Conservation (phyloP, 2,329 filamentous ascomycete genomes). For the Aspergillus brasiliensis region DNA sequence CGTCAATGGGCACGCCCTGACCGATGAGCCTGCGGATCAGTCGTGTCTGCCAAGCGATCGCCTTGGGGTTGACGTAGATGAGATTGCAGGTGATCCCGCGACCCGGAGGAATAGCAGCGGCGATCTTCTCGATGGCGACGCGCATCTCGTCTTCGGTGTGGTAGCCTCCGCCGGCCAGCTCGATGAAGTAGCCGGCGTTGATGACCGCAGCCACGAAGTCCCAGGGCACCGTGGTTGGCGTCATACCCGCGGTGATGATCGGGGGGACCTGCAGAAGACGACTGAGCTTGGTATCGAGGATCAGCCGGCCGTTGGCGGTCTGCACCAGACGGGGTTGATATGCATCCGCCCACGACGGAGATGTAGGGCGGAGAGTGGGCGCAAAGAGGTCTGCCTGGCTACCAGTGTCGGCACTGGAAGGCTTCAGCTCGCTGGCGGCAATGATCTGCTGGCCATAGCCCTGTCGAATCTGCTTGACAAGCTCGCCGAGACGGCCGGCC, state of each 20-base stretch:
- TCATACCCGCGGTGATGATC: neutral
- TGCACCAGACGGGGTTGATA: neutral
- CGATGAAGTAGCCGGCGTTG: neutral
- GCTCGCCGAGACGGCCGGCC: neutral
- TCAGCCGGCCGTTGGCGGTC: neutral
- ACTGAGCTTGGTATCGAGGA: neutral
- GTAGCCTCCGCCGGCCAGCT: neutral
- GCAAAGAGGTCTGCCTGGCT: neutral
- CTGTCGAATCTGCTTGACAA: neutral
- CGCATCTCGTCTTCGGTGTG: neutral
- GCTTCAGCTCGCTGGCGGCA: neutral
- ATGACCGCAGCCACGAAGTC: neutral
- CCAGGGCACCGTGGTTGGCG: neutral
- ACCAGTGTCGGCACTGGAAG: neutral
- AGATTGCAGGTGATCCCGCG: neutral
- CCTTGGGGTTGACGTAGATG: neutral
- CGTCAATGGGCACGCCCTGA: neutral
- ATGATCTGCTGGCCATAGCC: neutral
- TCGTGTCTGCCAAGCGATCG: neutral
- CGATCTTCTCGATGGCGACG: neutral
- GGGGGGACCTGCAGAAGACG: neutral
- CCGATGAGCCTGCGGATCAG: neutral
- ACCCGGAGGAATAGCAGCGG: neutral
- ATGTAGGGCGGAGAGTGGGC: neutral
- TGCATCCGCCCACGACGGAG: neutral